Conservation (phyloP, 805 yeast species). For the Grigorovia transvaalensis region DNA sequence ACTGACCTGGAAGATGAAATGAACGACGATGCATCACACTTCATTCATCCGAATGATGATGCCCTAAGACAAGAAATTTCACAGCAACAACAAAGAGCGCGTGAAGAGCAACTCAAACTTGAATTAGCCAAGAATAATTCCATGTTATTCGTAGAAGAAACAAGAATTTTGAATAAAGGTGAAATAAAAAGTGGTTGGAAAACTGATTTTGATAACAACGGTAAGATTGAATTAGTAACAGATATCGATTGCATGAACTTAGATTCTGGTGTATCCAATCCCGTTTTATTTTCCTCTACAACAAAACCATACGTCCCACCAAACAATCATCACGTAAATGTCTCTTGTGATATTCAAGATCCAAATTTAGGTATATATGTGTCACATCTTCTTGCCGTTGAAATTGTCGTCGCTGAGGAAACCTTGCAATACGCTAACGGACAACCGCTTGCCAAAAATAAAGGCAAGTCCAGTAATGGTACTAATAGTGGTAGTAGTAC, state of each 20-base stretch:
- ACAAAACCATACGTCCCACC: conserved; percentile 18
- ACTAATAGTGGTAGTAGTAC: background rate
- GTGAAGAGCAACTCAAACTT: conserved; percentile 25
- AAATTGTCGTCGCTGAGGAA: conserved; percentile 93
- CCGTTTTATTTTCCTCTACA: conserved; percentile 36
- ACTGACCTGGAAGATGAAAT: conserved; percentile 29
- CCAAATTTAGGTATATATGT: conserved; percentile 70
- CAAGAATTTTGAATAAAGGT: conserved; percentile 63
- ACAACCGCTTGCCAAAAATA: conserved; percentile 18
- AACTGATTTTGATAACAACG: conserved; percentile 70
- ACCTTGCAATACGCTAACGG: conserved; percentile 35
- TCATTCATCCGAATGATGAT: conserved; percentile 29
- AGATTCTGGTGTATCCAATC: conserved; percentile 42
- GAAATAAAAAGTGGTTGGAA: conserved; percentile 92
- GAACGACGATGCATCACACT: conserved; percentile 17
- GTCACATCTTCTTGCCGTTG: conserved; percentile 67
- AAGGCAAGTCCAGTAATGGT: background rate
- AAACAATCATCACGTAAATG: conserved; percentile 32
- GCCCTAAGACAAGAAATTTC: conserved; percentile 27
- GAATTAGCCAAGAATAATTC: conserved; percentile 29
- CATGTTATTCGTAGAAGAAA: conserved; percentile 59
- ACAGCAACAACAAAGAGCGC: conserved; percentile 24
- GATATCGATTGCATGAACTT: conserved; percentile 53
- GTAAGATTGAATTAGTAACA: conserved; percentile 70
- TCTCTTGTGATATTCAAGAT: conserved; percentile 75